phyloP scores from a whole-genome alignment of 1,139 yeast genomes.

The Yamadazyma atmosphaerica region DNA sequence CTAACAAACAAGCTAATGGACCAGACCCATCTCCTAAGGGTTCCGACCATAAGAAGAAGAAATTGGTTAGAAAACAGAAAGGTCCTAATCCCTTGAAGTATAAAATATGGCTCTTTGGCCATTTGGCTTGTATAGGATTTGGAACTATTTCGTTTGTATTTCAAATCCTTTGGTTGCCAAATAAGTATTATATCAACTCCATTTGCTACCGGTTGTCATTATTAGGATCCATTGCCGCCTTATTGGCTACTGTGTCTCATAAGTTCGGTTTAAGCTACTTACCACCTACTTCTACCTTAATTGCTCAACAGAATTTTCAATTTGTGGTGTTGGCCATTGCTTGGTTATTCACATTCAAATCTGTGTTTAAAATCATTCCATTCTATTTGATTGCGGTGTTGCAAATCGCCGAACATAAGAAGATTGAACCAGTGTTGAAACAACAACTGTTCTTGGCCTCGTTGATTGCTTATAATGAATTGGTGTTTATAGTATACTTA shows the following conservation, averaged over 20 bases:
- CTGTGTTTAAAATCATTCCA: constrained; percentile 67
- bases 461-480: constrained; percentile 60
- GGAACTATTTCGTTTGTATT: constrained; percentile 51
- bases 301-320: constrained; percentile 72
- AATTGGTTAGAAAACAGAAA: constrained; percentile 39
- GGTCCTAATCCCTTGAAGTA: constrained; percentile 46
- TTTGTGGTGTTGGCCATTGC: constrained; percentile 51
- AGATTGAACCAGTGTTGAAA: constrained; percentile 42
- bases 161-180: constrained; percentile 47
- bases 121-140: constrained; percentile 46
- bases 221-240: constrained; percentile 56
- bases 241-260: constrained; percentile 54
- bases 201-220: constrained; percentile 54
- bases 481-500: constrained; percentile 52
- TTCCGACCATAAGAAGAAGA: constrained; percentile 31
- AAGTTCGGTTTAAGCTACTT: constrained; percentile 53
- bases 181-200: constrained; percentile 45
- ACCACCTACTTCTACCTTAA: constrained; percentile 58
- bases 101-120: constrained; percentile 65
- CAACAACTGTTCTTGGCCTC: constrained; percentile 43
- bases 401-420: constrained; percentile 48
- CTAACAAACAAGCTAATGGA: no score
- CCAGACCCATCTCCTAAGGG: no score
- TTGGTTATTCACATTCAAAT: constrained; percentile 66
- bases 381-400: constrained; percentile 55